A percentile compares a stretch with the other conserved stretches of the same genome.
phyloP scores from a whole-genome alignment of 805 yeast genomes.

The Ogataea glucozyma region DNA sequence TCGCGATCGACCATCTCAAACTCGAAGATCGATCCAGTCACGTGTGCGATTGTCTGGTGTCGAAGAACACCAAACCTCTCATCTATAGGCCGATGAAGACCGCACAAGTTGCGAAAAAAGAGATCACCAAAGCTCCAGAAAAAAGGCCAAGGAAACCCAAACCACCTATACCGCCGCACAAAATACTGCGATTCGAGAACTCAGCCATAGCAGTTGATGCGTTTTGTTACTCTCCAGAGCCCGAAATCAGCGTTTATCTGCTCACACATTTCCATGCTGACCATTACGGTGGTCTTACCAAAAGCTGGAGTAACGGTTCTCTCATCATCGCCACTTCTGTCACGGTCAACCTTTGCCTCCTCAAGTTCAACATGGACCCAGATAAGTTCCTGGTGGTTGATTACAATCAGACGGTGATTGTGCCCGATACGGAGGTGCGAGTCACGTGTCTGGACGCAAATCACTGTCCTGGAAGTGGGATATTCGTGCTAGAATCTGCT shows the following conservation, averaged over 20 bases:
- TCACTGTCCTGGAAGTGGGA: conserved; percentile 95
- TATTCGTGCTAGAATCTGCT: conserved; percentile 65
- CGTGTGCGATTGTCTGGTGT: conserved; percentile 53
- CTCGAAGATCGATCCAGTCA: conserved; percentile 50
- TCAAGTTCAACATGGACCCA: conserved; percentile 56
- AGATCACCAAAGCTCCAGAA: conserved; percentile 8
- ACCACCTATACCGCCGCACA: conserved; percentile 53
- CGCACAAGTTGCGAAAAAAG: conserved; percentile 9
- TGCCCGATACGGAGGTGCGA: conserved; percentile 44
- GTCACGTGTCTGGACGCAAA: conserved; percentile 81
- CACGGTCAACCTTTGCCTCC: conserved; percentile 58
- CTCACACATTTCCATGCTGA: conserved; percentile 90
- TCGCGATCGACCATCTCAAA: conserved; percentile 39
- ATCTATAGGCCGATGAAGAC: conserved; percentile 26
- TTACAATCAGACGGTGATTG: conserved; percentile 36
- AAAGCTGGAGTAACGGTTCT: conserved; percentile 69
- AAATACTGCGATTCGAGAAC: conserved; percentile 47
- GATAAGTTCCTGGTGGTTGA: conserved; percentile 43
- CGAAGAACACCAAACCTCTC: conserved; percentile 21
- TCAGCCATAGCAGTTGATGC: conserved; percentile 63
- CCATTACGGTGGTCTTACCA: conserved; percentile 85
- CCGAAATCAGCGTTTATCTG: conserved; percentile 52
- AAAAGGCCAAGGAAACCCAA: conserved; percentile 26
- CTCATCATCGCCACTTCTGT: conserved; percentile 70
- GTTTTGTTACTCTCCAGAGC: conserved; percentile 50